A percentile compares a stretch with the other conserved stretches of the same genome.
phyloP scores from a whole-genome alignment of 164 flowering plant species.

The Chimonanthus praecox region DNA sequence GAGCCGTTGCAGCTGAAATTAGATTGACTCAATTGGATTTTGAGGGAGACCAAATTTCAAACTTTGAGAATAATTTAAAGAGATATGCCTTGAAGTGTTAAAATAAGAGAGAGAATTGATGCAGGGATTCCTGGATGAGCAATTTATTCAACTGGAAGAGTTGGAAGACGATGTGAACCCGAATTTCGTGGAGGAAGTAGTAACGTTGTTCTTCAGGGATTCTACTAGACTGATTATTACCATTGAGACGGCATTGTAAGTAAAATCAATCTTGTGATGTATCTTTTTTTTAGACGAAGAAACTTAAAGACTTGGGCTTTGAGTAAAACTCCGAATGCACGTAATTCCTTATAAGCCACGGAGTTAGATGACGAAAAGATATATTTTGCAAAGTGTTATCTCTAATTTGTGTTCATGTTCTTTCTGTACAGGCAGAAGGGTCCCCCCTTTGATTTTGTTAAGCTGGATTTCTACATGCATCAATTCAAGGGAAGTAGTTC shows the following conservation, averaged over 20 bases:
- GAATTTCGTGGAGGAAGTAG: slow-evolving; percentile 58
- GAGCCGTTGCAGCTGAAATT: too few species aligned
- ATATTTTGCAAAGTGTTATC: too few species aligned
- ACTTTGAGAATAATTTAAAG: too few species aligned
- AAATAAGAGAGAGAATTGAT: not conserved
- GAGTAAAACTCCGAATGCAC: too few species aligned
- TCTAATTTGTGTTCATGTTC: not conserved
- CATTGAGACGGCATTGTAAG: slow-evolving; percentile 43
- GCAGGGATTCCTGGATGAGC: slow-evolving; percentile 63
- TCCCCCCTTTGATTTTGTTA: slow-evolving; percentile 37
- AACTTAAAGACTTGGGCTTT: not conserved
- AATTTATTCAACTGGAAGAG: slow-evolving; percentile 52
- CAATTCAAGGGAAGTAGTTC: slow-evolving; percentile 71
- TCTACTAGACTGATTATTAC: slow-evolving; percentile 36
- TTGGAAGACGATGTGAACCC: slow-evolving; percentile 53
- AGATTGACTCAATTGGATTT: too few species aligned
- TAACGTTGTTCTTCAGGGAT: slow-evolving; percentile 42
- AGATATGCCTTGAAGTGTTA: not conserved
- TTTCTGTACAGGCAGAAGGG: slow-evolving; percentile 13
- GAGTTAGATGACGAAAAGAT: not conserved
- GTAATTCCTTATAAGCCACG: not conserved
- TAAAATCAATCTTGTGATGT: not conserved
- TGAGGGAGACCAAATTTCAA: not conserved
- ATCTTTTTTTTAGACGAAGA: too few species aligned
- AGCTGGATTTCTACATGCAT: slow-evolving; percentile 53